phyloP scores from a whole-genome alignment of 257 asterid genomes.

The Solanum lignicaule region DNA sequence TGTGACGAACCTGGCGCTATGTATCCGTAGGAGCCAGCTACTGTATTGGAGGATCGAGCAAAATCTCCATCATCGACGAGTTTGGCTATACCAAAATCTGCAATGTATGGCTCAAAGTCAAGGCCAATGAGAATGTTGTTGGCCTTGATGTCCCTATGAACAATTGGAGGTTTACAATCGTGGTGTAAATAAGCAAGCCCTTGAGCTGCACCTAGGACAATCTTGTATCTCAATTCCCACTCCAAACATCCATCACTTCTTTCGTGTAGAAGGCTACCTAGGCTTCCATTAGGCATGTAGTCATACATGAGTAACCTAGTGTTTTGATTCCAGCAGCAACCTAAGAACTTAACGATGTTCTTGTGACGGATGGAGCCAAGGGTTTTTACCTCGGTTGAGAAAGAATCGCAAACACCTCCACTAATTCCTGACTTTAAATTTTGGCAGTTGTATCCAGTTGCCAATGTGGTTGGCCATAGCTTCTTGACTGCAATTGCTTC shows the following conservation, averaged over 20 bases:
- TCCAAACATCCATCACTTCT: conserved; percentile 52
- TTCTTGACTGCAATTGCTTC: conserved; percentile 72
- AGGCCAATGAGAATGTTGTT: conserved; percentile 71
- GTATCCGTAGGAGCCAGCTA: conserved; percentile 88
- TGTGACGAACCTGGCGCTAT: conserved; percentile 71
- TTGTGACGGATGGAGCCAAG: conserved; percentile 76
- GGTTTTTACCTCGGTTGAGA: conserved; percentile 72
- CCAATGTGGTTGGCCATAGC: conserved; percentile 49
- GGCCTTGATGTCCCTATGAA: conserved; percentile 85
- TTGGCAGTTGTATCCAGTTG: conserved; percentile 16
- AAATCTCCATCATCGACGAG: conserved; percentile 58
- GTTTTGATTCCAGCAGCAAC: conserved; percentile 76
- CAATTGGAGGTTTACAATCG: conserved; percentile 75
- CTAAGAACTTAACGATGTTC: conserved; percentile 72
- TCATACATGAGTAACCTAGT: conserved; percentile 80
- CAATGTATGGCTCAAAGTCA: conserved; percentile 78
- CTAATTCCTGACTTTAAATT: conserved; percentile 13
- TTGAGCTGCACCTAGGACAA: conserved; percentile 70
- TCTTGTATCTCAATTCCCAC: conserved; percentile 70
- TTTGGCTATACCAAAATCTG: conserved; percentile 85
- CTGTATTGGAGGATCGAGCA: conserved; percentile 55
- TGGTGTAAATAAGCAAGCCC: conserved; percentile 83
- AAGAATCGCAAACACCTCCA: conserved; percentile 52
- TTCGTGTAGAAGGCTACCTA: conserved; percentile 69
- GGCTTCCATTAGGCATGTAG: conserved; percentile 84